These are phyloP conservation scores for Boletus holoroseus DNA, from an alignment of 1,284 basidiomycete genomes.

Conservation along the genomic window DNA sequence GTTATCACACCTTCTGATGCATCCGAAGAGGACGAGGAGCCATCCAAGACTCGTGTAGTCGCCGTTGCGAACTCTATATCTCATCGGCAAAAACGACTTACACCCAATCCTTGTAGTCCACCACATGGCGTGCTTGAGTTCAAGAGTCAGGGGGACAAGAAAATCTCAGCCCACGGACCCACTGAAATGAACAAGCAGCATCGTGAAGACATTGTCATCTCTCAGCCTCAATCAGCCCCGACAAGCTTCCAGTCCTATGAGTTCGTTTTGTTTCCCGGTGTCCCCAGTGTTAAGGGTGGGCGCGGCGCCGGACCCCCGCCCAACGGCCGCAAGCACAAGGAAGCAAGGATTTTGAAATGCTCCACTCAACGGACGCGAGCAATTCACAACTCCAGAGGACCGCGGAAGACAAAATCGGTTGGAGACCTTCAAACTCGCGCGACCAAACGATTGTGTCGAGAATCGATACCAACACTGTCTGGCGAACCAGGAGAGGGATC, in stretches of 20 bases:
- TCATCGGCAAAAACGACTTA: constrained; percentile 15
- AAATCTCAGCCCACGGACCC: neutral
- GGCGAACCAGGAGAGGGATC: neutral
- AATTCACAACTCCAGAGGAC: neutral
- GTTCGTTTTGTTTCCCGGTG: neutral
- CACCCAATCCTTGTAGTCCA: constrained; percentile 1
- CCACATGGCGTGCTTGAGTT: neutral
- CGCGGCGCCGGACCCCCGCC: neutral
- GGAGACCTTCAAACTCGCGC: neutral
- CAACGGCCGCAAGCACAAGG: neutral
- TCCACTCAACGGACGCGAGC: neutral
- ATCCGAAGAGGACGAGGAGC: constrained; percentile 20
- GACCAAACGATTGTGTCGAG: constrained; percentile 16
- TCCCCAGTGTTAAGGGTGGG: neutral
- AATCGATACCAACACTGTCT: too few species aligned
- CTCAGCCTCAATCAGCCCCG: neutral
- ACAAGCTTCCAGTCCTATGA: neutral
- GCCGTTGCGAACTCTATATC: neutral
- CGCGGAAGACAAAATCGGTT: neutral
- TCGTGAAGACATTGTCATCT: neutral
- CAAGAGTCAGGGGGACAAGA: neutral
- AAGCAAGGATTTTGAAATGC: neutral
- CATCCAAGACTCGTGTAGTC: neutral
- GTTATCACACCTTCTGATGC: constrained; percentile 19
- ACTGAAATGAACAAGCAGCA: neutral